Evolutionary conservation across 345 rosid species (phyloP).

Genomic region (Odontarrhena argentea): DNA sequence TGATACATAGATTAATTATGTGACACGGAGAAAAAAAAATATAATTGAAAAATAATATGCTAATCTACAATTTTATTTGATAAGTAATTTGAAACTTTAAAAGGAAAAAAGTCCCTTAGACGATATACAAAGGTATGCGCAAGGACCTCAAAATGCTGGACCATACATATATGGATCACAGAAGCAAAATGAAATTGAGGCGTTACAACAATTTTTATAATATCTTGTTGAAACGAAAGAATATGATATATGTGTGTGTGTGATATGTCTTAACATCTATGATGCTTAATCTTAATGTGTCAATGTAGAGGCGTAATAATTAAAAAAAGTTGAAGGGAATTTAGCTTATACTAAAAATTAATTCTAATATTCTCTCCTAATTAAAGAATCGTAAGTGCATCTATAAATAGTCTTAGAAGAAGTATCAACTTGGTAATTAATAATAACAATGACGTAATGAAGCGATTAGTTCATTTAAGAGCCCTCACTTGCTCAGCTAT

Average conservation of each 20-base stretch:
- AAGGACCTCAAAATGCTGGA: not conserved
- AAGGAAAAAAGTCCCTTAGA: not conserved
- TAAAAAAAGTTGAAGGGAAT: not conserved
- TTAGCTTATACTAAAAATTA: not conserved
- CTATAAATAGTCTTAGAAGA: slow-evolving; percentile 1
- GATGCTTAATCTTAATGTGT: not conserved
- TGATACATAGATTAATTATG: not conserved
- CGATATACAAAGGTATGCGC: not conserved
- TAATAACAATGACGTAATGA: not conserved
- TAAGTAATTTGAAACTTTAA: not conserved
- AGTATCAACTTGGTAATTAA: slow-evolving; percentile 25
- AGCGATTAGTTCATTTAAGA: slow-evolving; percentile 3
- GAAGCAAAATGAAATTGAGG: not conserved
- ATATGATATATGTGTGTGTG: not conserved
- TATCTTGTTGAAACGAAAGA: not conserved
- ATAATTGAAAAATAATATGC: not conserved
- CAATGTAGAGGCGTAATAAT: not conserved
- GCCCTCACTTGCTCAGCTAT: slow-evolving; percentile 18
- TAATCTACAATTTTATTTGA: not conserved
- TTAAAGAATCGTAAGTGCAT: not conserved
- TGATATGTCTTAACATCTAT: not conserved
- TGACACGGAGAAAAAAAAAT: not conserved
- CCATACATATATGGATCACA: too few species aligned
- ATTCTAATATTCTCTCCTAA: not conserved
- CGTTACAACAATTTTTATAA: not conserved